Base-by-base conservation (phyloP, 805 yeast genomes). In the Pichia deserticola region DNA sequence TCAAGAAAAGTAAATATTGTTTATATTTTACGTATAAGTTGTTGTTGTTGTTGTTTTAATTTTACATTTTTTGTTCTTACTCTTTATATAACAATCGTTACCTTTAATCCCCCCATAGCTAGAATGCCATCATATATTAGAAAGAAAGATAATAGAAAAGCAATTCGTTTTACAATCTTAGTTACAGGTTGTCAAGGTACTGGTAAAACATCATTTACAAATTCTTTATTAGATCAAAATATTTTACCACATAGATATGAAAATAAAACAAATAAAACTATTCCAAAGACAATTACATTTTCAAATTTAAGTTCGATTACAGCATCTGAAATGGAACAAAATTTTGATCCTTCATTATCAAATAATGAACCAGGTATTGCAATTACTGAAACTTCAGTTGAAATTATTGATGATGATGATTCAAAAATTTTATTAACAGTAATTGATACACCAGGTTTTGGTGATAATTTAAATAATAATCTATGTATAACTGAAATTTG, bases 151-250 rank as follows among this genome's bases (percentile, higher is more conserved):
- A 77, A 80, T 55, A 82, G 78, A 60, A 81, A 86, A 59, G 89
- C 88, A 37, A 74, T 84, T 60, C 80, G 84, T 54, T 85, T 85
- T 69, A 81, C 89, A 38, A 70, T 86, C 58, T 75, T 86, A 80
- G 75, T 84, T 15, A 79, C 82, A 28, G 95, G 95, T 20, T 78
- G 79, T 43, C 75, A 81, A 53, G 92, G 92, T 15, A 77, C 87
- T 0, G 95, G 95, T 10, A 86, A 85, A 61, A 79, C 90, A 25
- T 81, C 92, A 0, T 86, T 86, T 60, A 72, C 85, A 53, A 86
- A 86, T 60, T 75, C 86, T 41, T 62, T 86, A 45, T 64, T 86
- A 52, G 86, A 81, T 61, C 78, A 81, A 38, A 77, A 75, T 50
- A 72, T 85, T 37, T 63, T 85, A 53, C 76, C 81, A 15, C 87